Conservation (phyloP, 305 asterid genomes). For the Euphrasia arctica region DNA sequence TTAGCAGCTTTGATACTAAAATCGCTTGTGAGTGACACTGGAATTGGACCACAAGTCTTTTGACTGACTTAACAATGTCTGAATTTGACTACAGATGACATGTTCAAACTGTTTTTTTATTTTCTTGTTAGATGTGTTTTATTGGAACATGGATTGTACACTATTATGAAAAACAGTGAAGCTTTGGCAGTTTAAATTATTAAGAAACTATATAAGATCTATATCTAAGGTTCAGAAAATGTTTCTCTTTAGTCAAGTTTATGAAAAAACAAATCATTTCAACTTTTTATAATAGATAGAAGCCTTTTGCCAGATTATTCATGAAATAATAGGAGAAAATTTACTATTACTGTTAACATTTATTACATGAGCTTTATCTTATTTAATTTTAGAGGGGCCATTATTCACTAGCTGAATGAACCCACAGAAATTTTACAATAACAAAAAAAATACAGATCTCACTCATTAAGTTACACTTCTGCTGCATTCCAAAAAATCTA, state of each 20-base stretch:
- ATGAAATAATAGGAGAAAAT: too few species aligned
- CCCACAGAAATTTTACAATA: background rate
- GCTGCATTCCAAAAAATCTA: background rate
- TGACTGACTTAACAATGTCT: constrained; percentile 6
- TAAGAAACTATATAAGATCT: background rate
- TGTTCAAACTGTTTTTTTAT: background rate
- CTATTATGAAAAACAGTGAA: background rate
- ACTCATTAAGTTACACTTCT: background rate
- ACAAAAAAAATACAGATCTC: background rate
- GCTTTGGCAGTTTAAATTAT: constrained; percentile 6
- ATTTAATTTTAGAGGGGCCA: background rate
- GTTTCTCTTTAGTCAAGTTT: too few species aligned
- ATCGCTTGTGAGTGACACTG: constrained; percentile 64
- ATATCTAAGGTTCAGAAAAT: too few species aligned
- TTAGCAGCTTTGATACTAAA: constrained; percentile 86
- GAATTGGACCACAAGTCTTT: constrained; percentile 21
- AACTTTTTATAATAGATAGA: too few species aligned
- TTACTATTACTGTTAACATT: too few species aligned
- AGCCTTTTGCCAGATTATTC: too few species aligned
- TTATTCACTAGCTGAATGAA: background rate
- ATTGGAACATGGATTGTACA: constrained; percentile 10
- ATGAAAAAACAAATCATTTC: too few species aligned
- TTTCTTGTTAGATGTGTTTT: constrained; percentile 13
- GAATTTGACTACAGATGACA: constrained; percentile 3
- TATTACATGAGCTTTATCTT: too few species aligned